A percentile compares a stretch with the other conserved stretches of the same genome.
phyloP scores from a whole-genome alignment of 2,329 filamentous ascomycete genomes.

The Calonectria pauciramosa region DNA sequence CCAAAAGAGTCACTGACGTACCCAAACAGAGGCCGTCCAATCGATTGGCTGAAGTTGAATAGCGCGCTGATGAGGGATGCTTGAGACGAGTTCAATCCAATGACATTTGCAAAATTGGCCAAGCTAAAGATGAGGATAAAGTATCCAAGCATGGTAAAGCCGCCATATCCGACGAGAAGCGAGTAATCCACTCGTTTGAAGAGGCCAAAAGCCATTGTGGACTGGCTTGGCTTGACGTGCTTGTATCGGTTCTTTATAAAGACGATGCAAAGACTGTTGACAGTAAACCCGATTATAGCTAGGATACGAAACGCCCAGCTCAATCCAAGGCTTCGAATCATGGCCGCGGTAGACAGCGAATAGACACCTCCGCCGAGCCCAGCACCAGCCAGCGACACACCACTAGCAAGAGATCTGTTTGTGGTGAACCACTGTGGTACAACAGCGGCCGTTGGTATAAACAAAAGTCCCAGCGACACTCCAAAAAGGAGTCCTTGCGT shows the following conservation, averaged over 20 bases:
- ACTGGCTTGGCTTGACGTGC: slow-evolving; percentile 74
- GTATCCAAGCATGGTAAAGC: slow-evolving; percentile 81
- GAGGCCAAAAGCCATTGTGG: slow-evolving; percentile 74
- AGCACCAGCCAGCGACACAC: slow-evolving; percentile 76
- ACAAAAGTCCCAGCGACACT: slow-evolving; percentile 81
- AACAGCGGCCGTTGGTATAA: slow-evolving; percentile 76
- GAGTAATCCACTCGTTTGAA: slow-evolving; percentile 74
- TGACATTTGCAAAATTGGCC: slow-evolving; percentile 77
- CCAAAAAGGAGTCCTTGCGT: slow-evolving; percentile 83
- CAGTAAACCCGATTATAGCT: slow-evolving; percentile 72
- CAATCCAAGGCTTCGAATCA: slow-evolving; percentile 75
- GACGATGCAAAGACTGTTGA: slow-evolving; percentile 74
- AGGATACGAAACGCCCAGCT: slow-evolving; percentile 77
- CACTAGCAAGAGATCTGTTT: slow-evolving; percentile 77
- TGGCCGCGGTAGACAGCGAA: slow-evolving; percentile 75
- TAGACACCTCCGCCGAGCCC: slow-evolving; percentile 81
- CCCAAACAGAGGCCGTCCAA: slow-evolving; percentile 80
- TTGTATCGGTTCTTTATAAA: slow-evolving; percentile 80
- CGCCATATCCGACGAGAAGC: slow-evolving; percentile 75
- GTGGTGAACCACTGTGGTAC: slow-evolving; percentile 82
- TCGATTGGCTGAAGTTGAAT: slow-evolving; percentile 75
- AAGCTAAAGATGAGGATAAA: slow-evolving; percentile 81
- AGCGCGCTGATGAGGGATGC: slow-evolving; percentile 80
- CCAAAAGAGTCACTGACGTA: slow-evolving; percentile 79
- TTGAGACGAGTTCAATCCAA: slow-evolving; percentile 76